Conservation (phyloP, 768 basidiomycete species). For the Termitomyces eurrhizus region DNA sequence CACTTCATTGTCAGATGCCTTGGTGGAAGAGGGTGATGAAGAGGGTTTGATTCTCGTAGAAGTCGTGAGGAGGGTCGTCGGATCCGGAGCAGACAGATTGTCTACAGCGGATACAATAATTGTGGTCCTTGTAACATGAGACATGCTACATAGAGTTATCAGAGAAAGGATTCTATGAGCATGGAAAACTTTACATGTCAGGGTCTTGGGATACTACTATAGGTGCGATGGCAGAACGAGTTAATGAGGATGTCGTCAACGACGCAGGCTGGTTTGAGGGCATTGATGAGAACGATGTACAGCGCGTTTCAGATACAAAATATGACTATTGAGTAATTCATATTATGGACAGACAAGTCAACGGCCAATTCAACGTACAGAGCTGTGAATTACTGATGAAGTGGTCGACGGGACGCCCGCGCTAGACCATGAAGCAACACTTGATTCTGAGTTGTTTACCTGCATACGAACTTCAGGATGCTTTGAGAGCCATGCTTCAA, state of each 20-base stretch:
- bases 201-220: background rate
- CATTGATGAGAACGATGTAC: background rate
- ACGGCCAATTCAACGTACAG: background rate
- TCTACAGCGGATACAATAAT: background rate
- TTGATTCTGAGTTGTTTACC: background rate
- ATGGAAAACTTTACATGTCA: background rate
- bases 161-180: background rate
- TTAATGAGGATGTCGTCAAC: background rate
- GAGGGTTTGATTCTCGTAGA: background rate
- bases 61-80: background rate
- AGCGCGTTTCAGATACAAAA: background rate
- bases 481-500: background rate
- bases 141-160: background rate
- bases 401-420: background rate
- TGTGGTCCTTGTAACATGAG: background rate
- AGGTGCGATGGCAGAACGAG: background rate
- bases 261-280: background rate
- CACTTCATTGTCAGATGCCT: background rate
- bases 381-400: background rate
- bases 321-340: conserved; percentile 1
- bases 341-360: background rate
- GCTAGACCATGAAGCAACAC: background rate
- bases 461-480: background rate
- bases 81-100: background rate
- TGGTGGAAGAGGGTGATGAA: background rate